These are phyloP conservation scores for Saccharum spontaneum DNA, from an alignment of 176 grass and related monocot genomes.

Conservation along the genomic window DNA sequence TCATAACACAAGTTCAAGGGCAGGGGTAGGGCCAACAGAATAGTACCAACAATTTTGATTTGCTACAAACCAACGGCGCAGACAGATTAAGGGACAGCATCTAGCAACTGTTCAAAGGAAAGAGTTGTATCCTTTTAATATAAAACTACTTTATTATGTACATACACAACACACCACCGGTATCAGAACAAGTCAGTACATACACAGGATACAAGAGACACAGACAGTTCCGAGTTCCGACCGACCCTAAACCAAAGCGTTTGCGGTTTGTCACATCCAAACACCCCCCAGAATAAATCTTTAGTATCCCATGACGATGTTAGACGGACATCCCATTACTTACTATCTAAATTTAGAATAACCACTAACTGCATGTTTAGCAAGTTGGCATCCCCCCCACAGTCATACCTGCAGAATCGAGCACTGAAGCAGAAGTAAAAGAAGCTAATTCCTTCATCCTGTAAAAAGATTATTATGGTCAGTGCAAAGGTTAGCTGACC, in stretches of 20 bases:
- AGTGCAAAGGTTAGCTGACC: conserved; percentile 51
- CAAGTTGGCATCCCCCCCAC: conserved; percentile 21
- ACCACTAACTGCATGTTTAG: conserved; percentile 30
- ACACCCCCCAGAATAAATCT: conserved; percentile 35
- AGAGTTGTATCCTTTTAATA: background rate
- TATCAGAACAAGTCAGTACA: conserved; percentile 32
- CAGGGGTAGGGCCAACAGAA: too few relatives aligned
- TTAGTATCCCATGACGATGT: conserved; percentile 36
- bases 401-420: background rate
- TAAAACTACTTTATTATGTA: conserved; percentile 45
- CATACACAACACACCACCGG: conserved; percentile 33
- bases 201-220: conserved; percentile 20
- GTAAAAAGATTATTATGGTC: conserved; percentile 26
- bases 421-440: conserved; percentile 17
- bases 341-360: conserved; percentile 46
- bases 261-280: conserved; percentile 8
- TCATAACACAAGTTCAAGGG: too few relatives aligned
- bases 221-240: background rate
- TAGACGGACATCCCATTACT: conserved; percentile 32
- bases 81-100: background rate
- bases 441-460: conserved; percentile 35
- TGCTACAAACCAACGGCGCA: background rate
- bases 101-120: background rate
- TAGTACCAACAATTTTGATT: too few relatives aligned
- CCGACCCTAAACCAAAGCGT: conserved; percentile 22